These are phyloP conservation scores for Vicia faba DNA, from an alignment of 306 rosid genomes.

Conservation along the genomic window DNA sequence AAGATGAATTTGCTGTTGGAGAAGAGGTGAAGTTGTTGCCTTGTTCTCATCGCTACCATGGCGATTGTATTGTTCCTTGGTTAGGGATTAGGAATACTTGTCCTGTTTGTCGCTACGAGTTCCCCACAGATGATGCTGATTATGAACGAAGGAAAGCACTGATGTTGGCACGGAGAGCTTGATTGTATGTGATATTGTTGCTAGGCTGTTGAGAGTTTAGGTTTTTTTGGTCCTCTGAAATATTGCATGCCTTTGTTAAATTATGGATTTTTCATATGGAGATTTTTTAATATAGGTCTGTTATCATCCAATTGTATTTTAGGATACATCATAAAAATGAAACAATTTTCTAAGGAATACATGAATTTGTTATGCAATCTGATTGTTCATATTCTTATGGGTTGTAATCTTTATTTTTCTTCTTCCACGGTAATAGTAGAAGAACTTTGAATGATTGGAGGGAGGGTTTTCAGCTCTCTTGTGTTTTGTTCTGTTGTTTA, in stretches of 20 bases:
- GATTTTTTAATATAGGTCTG: conserved; percentile 23
- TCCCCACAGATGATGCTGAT: conserved; percentile 71
- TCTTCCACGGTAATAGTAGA: not conserved
- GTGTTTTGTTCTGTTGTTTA: conserved; percentile 21
- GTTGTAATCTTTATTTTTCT: not conserved
- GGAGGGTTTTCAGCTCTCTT: not conserved
- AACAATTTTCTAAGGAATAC: conserved; percentile 20
- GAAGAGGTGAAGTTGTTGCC: conserved; percentile 66
- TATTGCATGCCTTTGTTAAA: conserved; percentile 35
- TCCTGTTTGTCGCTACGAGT: conserved; percentile 84
- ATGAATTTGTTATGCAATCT: conserved; percentile 16
- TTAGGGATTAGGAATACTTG: conserved; percentile 81
- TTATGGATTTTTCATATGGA: conserved; percentile 31
- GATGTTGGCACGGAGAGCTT: conserved; percentile 37
- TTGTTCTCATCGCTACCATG: conserved; percentile 74
- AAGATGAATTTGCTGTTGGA: conserved; percentile 58
- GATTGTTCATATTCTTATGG: not conserved
- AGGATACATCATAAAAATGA: conserved; percentile 37
- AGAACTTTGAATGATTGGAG: conserved; percentile 26
- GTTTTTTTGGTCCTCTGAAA: conserved; percentile 37
- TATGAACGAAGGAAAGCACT: conserved; percentile 65
- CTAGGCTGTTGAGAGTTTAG: conserved; percentile 49
- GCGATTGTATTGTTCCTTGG: conserved; percentile 83
- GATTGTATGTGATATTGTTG: conserved; percentile 26
- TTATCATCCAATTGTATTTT: conserved; percentile 35